Base-by-base conservation (phyloP, 176 grass and related monocot species). In the Carex cristatella region DNA sequence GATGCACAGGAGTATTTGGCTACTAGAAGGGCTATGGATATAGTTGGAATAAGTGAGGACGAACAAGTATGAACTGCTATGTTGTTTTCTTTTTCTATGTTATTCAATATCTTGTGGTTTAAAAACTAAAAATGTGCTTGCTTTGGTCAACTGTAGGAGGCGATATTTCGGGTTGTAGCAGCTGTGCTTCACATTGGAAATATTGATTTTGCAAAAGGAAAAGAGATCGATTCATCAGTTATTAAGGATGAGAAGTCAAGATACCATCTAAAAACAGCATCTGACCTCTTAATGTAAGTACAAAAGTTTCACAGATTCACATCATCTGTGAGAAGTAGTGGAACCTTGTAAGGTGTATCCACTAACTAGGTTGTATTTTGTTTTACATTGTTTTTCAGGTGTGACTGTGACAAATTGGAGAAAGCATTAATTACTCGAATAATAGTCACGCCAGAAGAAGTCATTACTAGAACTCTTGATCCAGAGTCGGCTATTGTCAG, bases 131-230 rank as follows among this genome's bases (percentile, higher is more conserved):
- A 37, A 69, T 61, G 30, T 77, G 70, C 57, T 30, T 49, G 7
- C 76, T 71, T 63, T 62, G 12, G 62, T 73, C 79, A 86, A 79
- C 86, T 94, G 78, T 63, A 99, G 97, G 97, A 96, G 87, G 91
- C 84, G 54, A 99, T 99, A 90, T 99, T 99, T 87, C 85, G 87
- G 87, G 96, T 95, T 88, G 90, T 99, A 81, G 97, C 97, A 67
- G 93, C 97, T 87, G 86, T 99, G 72, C 97, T 99, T 85, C 97
- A 99, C 93, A 88, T 99, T 85, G 97, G 97, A 84, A 99, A 99
- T 87, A 86, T 99, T 89, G 85, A 99, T 82, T 99, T 99, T 90
- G 88, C 93, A 31, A 96, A 99, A 87, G 97, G 97, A 68, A 89
- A 58, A 67, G 93, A 99, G 87, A 88, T 93, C 35, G 97, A 99